These are phyloP conservation scores for Daldinia loculata DNA, from an alignment of 495 filamentous ascomycete genomes.

Conservation along the genomic window DNA sequence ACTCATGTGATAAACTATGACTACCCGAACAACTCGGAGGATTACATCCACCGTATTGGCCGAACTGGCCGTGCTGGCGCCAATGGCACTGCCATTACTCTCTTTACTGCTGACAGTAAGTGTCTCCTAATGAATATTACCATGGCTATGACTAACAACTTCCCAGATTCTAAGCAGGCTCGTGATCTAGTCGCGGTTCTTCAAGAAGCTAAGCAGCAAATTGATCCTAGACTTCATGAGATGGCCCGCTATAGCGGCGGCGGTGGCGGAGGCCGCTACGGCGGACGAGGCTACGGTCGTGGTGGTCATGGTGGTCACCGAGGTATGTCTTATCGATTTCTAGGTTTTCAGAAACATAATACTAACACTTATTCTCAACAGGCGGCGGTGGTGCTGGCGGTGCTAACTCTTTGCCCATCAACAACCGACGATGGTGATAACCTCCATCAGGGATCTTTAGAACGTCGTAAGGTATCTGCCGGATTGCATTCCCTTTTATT, in stretches of 20 bases:
- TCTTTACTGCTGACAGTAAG: conserved; percentile 99
- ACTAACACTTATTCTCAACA: conserved; percentile 24
- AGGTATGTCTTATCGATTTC: conserved; percentile 50
- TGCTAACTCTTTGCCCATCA: conserved; percentile 57
- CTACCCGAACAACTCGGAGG: conserved; percentile 99
- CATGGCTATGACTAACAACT: conserved; percentile 44
- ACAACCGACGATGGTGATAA: conserved; percentile 59
- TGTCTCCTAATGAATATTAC: conserved; percentile 34
- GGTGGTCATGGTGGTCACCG: conserved; percentile 69
- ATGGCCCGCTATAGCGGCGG: conserved; percentile 94
- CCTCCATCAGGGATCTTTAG: neutral
- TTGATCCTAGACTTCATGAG: conserved; percentile 93
- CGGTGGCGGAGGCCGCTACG: conserved; percentile 75
- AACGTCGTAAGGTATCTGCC: conserved; percentile 19
- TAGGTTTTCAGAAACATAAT: neutral
- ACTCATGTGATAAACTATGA: conserved; percentile 99
- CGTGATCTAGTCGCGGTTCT: conserved; percentile 94
- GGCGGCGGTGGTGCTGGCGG: conserved; percentile 50
- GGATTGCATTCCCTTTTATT: conserved; percentile 32
- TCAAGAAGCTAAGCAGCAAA: conserved; percentile 96
- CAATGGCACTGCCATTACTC: conserved; percentile 91
- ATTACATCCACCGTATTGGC: conserved; percentile 98
- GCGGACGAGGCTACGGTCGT: conserved; percentile 62
- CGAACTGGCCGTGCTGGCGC: conserved; percentile 95
- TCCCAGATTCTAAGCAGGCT: conserved; percentile 90